phyloP scores from a whole-genome alignment of 2,329 filamentous ascomycete species.

The Ilyonectria destructans region DNA sequence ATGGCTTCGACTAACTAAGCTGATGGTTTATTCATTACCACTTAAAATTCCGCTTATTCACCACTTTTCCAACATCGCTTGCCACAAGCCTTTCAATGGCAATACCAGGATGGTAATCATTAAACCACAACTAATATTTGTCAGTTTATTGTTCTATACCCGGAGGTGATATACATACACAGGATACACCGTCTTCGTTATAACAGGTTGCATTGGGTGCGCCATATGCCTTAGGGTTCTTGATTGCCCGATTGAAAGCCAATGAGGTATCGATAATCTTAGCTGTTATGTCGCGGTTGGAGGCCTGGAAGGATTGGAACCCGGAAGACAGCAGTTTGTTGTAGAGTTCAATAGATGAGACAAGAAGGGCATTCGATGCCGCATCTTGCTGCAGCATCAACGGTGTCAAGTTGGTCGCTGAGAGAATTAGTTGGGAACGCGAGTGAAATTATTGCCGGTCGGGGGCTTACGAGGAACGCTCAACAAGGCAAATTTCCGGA shows the following conservation, averaged over 20 bases:
- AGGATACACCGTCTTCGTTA: constrained; percentile 60
- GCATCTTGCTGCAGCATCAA: constrained; percentile 48
- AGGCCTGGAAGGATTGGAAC: constrained; percentile 52
- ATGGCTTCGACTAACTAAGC: no score
- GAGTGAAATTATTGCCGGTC: rapidly evolving
- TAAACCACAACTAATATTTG: constrained; percentile 57
- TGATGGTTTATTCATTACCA: constrained; percentile 1
- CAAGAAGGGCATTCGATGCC: constrained; percentile 50
- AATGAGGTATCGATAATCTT: constrained; percentile 59
- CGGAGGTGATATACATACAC: constrained; percentile 41
- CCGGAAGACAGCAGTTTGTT: constrained; percentile 54
- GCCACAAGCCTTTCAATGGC: constrained; percentile 60
- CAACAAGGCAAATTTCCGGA: constrained; percentile 72
- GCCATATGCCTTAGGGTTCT: constrained; percentile 60
- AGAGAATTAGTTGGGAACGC: not conserved
- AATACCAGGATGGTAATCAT: constrained; percentile 61
- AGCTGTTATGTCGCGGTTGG: constrained; percentile 54
- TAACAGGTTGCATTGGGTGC: constrained; percentile 61
- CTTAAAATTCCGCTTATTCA: not conserved
- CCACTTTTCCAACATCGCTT: constrained; percentile 52
- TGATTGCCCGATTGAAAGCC: constrained; percentile 61
- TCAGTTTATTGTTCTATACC: not conserved
- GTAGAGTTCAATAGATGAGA: constrained; percentile 56
- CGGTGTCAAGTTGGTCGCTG: constrained; percentile 61
- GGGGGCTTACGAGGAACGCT: constrained; percentile 66